phyloP scores from a whole-genome alignment of 1,139 yeast genomes.

The Eremothecium coryli region DNA sequence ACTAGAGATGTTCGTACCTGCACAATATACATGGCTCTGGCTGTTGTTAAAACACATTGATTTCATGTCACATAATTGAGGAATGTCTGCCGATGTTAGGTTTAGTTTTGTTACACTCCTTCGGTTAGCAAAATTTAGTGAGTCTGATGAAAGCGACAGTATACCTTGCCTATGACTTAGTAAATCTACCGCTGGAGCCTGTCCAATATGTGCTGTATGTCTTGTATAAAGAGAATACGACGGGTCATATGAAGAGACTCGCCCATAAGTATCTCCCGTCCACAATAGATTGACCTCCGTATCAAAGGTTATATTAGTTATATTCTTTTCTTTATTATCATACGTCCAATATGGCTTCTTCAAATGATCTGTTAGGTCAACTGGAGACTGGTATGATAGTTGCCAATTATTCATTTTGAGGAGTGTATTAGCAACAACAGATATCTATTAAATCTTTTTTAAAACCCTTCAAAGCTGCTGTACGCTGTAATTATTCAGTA shows the following conservation, averaged over 20 bases:
- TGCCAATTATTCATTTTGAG: conserved; percentile 30
- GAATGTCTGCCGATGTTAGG: conserved; percentile 31
- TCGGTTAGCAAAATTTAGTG: conserved; percentile 47
- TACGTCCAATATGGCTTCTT: conserved; percentile 27
- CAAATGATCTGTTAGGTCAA: conserved; percentile 26
- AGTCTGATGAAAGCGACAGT: conserved; percentile 44
- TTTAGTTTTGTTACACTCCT: conserved; percentile 44
- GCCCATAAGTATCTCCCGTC: conserved; percentile 65
- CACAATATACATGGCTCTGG: conserved; percentile 34
- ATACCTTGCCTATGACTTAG: conserved; percentile 50
- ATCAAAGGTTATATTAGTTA: conserved; percentile 45
- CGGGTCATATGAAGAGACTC: conserved; percentile 38
- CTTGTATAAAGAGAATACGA: conserved; percentile 35
- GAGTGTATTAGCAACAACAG: no score
- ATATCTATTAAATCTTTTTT: no score
- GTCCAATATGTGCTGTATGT: conserved; percentile 39
- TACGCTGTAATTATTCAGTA: no score
- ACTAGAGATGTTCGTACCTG: conserved; percentile 37
- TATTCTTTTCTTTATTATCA: conserved; percentile 26
- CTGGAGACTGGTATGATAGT: conserved; percentile 26
- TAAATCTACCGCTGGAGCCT: conserved; percentile 40
- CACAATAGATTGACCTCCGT: conserved; percentile 64
- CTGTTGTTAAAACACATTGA: conserved; percentile 29
- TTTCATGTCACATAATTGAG: conserved; percentile 33
- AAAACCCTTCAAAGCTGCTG: no score